Evolutionary conservation across 495 filamentous ascomycete genomes (phyloP).

Genomic region (Aspergillus sparsus): DNA sequence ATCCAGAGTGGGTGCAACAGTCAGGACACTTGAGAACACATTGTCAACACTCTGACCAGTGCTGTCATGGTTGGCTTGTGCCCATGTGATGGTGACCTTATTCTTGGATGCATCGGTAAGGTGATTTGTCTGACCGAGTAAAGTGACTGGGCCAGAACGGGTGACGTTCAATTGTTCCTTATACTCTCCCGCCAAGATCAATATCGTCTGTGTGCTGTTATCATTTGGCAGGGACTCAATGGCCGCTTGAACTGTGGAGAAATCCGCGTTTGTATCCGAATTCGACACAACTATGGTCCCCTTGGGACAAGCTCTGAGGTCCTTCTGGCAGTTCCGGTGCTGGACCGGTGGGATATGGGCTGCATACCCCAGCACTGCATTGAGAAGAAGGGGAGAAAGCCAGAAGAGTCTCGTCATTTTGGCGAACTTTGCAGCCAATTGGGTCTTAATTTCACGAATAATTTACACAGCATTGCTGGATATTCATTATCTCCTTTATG

Average conservation of each 20-base stretch:
- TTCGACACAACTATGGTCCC: conserved; percentile 52
- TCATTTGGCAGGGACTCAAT: conserved; percentile 56
- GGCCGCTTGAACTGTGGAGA: conserved; percentile 53
- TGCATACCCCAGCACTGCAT: conserved; percentile 16
- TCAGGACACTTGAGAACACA: conserved; percentile 55
- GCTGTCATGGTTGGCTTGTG: conserved; percentile 46
- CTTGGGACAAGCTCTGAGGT: conserved; percentile 40
- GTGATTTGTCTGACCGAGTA: conserved; percentile 53
- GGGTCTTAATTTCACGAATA: not conserved
- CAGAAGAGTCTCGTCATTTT: conserved; percentile 8
- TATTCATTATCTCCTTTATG: not conserved
- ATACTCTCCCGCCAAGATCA: conserved; percentile 57
- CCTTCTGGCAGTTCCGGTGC: conserved; percentile 18
- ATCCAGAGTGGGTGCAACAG: conserved; percentile 58
- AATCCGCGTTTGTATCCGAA: conserved; percentile 36
- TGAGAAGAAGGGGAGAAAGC: conserved; percentile 12
- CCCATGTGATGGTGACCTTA: conserved; percentile 52
- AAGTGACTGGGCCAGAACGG: conserved; percentile 54
- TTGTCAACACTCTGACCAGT: conserved; percentile 52
- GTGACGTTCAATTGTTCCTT: conserved; percentile 63
- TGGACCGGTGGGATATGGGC: conserved; percentile 12
- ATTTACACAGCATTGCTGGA: not conserved
- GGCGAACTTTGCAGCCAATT: not conserved
- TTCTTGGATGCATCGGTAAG: conserved; percentile 43
- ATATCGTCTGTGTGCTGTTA: conserved; percentile 50